Percentiles rank a stretch among this genome's conserved stretches.
Evolutionary conservation across 768 basidiomycete species (phyloP).

Genomic region (Omphalotus guepiniiformis): DNA sequence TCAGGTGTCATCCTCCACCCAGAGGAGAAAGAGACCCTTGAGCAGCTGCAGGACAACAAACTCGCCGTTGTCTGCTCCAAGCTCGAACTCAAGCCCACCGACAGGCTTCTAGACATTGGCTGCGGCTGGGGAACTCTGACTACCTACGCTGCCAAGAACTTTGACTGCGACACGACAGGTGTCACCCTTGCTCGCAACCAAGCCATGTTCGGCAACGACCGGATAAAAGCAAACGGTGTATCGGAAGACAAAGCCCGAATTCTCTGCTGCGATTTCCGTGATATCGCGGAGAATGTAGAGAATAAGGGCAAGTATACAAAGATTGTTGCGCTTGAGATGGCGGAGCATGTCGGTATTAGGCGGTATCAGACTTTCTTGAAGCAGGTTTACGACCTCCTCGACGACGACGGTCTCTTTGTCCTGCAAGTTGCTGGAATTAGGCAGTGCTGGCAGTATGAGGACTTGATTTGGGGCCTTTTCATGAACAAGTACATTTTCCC

Average conservation of each 20-base stretch:
- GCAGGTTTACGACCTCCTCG: slow-evolving; percentile 90
- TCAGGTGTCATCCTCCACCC: slow-evolving; percentile 81
- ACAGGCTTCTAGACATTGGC: slow-evolving; percentile 80
- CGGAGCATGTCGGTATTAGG: slow-evolving; percentile 97
- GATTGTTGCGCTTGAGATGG: slow-evolving; percentile 97
- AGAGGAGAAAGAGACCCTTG: slow-evolving; percentile 73
- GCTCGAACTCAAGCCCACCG: slow-evolving; percentile 80
- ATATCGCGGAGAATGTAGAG: slow-evolving; percentile 72
- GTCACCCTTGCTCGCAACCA: slow-evolving; percentile 92
- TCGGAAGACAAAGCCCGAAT: slow-evolving; percentile 76
- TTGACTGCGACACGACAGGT: slow-evolving; percentile 92
- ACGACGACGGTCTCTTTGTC: slow-evolving; percentile 92
- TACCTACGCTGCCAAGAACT: slow-evolving; percentile 96
- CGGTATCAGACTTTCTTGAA: slow-evolving; percentile 85
- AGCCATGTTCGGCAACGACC: slow-evolving; percentile 85
- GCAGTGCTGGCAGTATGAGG: slow-evolving; percentile 97
- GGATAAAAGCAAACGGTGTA: slow-evolving; percentile 79
- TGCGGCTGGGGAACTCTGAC: slow-evolving; percentile 97
- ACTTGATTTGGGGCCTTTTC: slow-evolving; percentile 95
- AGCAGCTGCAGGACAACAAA: slow-evolving; percentile 98
- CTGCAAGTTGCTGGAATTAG: slow-evolving; percentile 97
- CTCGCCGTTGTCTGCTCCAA: slow-evolving; percentile 94
- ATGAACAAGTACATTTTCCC: slow-evolving; percentile 99
- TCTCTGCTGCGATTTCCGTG: slow-evolving; percentile 89
- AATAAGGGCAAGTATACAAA: slow-evolving; percentile 72